These are phyloP conservation scores for Paragyromitra xinjiangensis DNA, from an alignment of 495 filamentous ascomycete species.

Conservation along the genomic window DNA sequence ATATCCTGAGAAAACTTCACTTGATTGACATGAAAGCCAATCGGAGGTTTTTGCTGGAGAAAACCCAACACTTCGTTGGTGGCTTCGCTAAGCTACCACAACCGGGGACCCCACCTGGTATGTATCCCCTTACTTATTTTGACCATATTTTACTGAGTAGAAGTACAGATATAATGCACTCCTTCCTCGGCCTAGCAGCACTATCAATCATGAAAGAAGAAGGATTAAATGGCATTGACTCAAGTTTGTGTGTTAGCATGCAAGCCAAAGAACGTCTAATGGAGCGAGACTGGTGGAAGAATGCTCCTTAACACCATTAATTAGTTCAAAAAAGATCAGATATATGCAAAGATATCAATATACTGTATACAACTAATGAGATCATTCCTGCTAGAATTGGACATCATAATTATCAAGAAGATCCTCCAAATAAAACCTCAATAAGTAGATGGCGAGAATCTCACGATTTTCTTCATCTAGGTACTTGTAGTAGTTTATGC, in stretches of 20 bases:
- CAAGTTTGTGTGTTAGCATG: constrained; percentile 71
- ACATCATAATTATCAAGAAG: not conserved
- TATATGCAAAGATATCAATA: not conserved
- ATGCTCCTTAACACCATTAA: constrained; percentile 19
- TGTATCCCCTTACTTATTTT: constrained; percentile 36
- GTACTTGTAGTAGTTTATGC: not conserved
- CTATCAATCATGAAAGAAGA: constrained; percentile 73
- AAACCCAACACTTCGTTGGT: constrained; percentile 89
- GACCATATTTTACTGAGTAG: not conserved
- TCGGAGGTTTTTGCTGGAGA: constrained; percentile 80
- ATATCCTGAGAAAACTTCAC: constrained; percentile 69
- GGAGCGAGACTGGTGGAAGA: constrained; percentile 54
- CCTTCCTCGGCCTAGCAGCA: constrained; percentile 84
- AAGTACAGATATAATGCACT: constrained; percentile 79
- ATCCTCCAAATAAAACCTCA: not conserved
- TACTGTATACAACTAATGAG: not conserved
- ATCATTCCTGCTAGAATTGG: not conserved
- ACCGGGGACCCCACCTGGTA: constrained; percentile 72
- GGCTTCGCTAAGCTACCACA: constrained; percentile 85
- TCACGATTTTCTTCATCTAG: too few relatives aligned
- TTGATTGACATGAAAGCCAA: constrained; percentile 70
- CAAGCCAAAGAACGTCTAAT: constrained; percentile 62
- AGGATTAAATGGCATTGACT: constrained; percentile 71
- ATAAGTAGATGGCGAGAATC: not conserved
- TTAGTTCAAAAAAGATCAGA: not conserved